Base-by-base conservation (phyloP, 1,284 basidiomycete genomes). In the Tetrapyrgos nigripes region DNA sequence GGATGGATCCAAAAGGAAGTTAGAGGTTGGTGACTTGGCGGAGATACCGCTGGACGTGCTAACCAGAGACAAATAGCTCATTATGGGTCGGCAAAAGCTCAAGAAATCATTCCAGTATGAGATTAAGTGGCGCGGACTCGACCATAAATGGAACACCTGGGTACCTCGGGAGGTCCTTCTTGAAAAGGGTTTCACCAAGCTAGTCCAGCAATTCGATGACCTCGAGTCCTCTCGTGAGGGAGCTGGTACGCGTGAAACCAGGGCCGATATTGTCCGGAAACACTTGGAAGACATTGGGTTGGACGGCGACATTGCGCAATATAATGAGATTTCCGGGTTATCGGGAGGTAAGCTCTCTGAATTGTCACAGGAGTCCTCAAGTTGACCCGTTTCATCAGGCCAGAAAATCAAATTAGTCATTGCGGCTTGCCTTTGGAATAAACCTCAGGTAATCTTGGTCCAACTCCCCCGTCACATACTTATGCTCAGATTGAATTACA, bases 401-500 rank as follows among this genome's bases (percentile, higher is more conserved):
- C 96, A 98, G 74, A 98, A 98, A 79, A 97, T 98, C 78, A 98
- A 98, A 80, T 87, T 97, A 48, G 95, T 97, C 66, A 94, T 97
- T 68, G 94, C 91, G 9, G 95, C 95, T 35, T 94, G 94, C 72
- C 82, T 98, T 61, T 97, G 96, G 93, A 96, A 96, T 76, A 94
- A 95, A 70, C 93, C 93, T 35, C 94, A 95, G 81, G 89, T 92
- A 70, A 54, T 73, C 62, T 31, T 27, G 11, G 49, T 52, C 54
- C 26, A 27, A 14, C 43, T 10, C 19, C 21, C 26, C 31, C 54
- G n/a, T 49, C 28, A 46, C n/a, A 19, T 52, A 55, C 54, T 40
- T 24, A 57, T 27, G 51, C 61, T 37, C 53, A 40, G n/a, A n/a
- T n/a, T n/a, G n/a, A n/a, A n/a, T n/a, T n/a, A n/a, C 50, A 85